These are phyloP conservation scores for Thinopyrum elongatum DNA, from an alignment of 176 grass and related monocot genomes.

Conservation along the genomic window DNA sequence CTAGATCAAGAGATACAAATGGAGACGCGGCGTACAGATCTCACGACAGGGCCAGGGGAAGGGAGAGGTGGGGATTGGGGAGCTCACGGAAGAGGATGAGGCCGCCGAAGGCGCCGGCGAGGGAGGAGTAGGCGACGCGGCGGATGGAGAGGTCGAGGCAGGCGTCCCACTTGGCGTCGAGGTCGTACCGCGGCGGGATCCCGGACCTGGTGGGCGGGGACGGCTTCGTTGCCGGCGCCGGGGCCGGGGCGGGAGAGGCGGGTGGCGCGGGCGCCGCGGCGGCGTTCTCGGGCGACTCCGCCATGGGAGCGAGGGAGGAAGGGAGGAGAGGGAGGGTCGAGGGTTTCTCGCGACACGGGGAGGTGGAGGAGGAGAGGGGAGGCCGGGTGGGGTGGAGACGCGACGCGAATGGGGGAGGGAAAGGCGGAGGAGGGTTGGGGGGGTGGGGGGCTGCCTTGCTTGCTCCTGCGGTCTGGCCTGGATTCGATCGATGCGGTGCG, in stretches of 20 bases:
- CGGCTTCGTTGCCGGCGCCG: neutral
- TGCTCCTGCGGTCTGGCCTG: neutral
- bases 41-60: neutral
- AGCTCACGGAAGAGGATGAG: conserved; percentile 80
- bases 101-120: conserved; percentile 75
- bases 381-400: neutral
- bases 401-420: conserved; percentile 6
- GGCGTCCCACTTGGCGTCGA: conserved; percentile 85
- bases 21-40: conserved; percentile 8
- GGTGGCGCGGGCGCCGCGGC: conserved; percentile 10
- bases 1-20: neutral
- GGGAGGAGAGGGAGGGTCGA: neutral
- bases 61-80: neutral
- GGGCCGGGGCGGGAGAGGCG: neutral
- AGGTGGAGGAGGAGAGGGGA: neutral
- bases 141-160: conserved; percentile 93
- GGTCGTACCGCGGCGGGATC: conserved; percentile 70
- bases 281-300: conserved; percentile 54
- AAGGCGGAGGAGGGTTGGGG: neutral
- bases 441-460: neutral
- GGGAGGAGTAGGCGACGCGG: conserved; percentile 77
- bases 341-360: conserved; percentile 41
- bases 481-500: neutral
- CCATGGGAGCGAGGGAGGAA: conserved; percentile 33
- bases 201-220: conserved; percentile 10